Evolutionary conservation across 2,329 filamentous ascomycete genomes (phyloP), one percentile per base, ranked within the genome.

Genomic region (Emergomyces pasteurianus): DNA sequence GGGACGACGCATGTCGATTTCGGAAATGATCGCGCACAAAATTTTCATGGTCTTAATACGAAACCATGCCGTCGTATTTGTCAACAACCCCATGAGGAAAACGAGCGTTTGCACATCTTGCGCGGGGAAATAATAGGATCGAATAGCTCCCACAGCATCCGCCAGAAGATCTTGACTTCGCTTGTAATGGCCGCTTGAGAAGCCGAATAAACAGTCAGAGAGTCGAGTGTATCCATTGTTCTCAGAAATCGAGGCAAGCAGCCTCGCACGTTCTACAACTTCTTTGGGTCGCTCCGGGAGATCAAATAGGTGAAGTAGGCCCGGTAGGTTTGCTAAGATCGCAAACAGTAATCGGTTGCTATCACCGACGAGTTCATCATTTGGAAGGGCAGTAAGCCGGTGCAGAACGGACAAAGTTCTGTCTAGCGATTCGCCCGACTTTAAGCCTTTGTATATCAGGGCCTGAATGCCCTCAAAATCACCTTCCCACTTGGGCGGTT

Each of bases 41-140:
- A 97, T 86, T 63, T 90, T 87, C 89, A 99, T 95, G 0, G 89
- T 91, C 77, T 94, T 92, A 50, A 92, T 80, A 72, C 95, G 95
- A 73, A 97, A 89, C 89, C 91, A 96, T 2, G 89, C 82, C 0
- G 87, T 82, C 40, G 86, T 87, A 70, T 99, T 99, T 16, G 92
- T 96, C 59, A 99, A 80, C 55, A 96, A 81, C 1, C 94, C 91
- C 75, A 97, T 89, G 50, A 97, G 77, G 76, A 96, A 96, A 0
- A 91, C 90, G 12, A 99, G 76, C 78, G 90, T 89, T 62, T 86
- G 83, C 66, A 95, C 90, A 67, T 97, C 92, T 61, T 89, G 83
- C 34, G 84, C 81, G 0, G 92, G 91, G 63, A 96, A 88, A 73
- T 89, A 97, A 34, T 86, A 83, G 55, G 87, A 84, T 61, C 86